Evolutionary conservation across 176 grass and related monocot genomes (phyloP).

Genomic region (sorghum (Sorghum bicolor)): Sorghum_bicolor_NCBIv3 NC_012871.2:74641001-74641500

Average conservation of each 20-base stretch:
- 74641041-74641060: constrained; percentile 44
- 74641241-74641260: not conserved
- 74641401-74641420: not conserved
- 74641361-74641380: constrained; percentile 1
- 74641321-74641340: not conserved
- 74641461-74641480: not conserved
- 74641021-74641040: constrained; percentile 93
- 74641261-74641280: not conserved
- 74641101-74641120: constrained; percentile 44
- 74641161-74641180: constrained; percentile 96
- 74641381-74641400: not conserved
- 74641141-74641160: constrained; percentile 96
- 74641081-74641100: not conserved
- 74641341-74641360: not conserved
- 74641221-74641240: constrained; percentile 92
- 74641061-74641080: not conserved
- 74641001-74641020: constrained; percentile 79
- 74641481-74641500: not conserved
- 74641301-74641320: constrained; percentile 17
- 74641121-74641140: constrained; percentile 85
- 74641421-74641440: not conserved
- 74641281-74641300: not conserved
- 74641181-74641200: constrained; percentile 98
- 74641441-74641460: not conserved
- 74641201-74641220: constrained; percentile 95